Evolutionary conservation across 352 stramenopile species (phyloP), one percentile per base, ranked within the genome.

Genomic region (Peronospora farinosa): DNA sequence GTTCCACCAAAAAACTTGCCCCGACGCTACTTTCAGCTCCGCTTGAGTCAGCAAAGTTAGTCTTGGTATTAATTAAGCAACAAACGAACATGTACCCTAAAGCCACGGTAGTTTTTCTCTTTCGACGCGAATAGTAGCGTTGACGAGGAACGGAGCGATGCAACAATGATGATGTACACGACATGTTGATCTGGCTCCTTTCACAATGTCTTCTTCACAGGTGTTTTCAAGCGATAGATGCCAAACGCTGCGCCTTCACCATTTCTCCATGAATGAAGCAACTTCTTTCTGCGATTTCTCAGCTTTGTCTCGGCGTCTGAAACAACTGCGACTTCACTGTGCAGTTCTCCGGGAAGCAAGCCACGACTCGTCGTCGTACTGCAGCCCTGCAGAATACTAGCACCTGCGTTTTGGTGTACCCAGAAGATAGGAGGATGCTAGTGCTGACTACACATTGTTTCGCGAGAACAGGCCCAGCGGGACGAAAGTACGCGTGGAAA

Each of bases 391-490:
- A 44, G 35, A 32, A 17, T 21, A 21, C 19, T 21, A 21, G 3
- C 19, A 21, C 19, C 19, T 21, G 19, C 19, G 36, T 13, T 16
- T 43, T 23, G 42, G 19, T 47, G 3, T 50, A 6, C 21, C 49
- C 7, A 88, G 75, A 43, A 84, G 84, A 58, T 92, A 78, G 78
- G 67, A 78, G 78, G 67, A 65, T 43, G 45, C 55, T 13, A 86
- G 54, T 42, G 81, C 69, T 5, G 81, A 92, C 40, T 92, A 89
- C 60, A 92, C 88, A 77, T 88, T 92, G 51, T 90, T 90, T 44
- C 73, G 78, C 35, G 81, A 92, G 49, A 89, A 89, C 38, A 68
- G 84, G 16, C 78, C 78, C 8, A 90, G 72, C 37, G 78, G 87
- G 54, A 39, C 59, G 32, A 89, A 86, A 51, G 57, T 90, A 17